phyloP scores from a whole-genome alignment of 257 asterid species.

The Fraxinus excelsior region DNA sequence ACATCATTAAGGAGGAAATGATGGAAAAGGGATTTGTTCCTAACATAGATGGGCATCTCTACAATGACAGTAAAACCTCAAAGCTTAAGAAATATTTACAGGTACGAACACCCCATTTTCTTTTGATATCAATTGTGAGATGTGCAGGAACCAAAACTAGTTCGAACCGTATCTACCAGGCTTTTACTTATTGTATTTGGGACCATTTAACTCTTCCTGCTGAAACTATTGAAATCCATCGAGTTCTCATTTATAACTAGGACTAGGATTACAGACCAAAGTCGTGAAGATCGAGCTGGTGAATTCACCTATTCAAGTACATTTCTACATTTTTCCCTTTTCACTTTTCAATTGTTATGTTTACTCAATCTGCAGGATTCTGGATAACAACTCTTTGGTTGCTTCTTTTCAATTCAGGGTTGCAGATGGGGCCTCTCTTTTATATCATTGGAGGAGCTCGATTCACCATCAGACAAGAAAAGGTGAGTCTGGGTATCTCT shows the following conservation, averaged over 20 bases:
- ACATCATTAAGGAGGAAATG: constrained; percentile 72
- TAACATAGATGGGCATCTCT: constrained; percentile 80
- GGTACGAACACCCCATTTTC: background rate
- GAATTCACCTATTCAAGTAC: constrained; percentile 14
- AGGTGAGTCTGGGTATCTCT: background rate
- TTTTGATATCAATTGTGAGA: background rate
- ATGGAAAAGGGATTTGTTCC: constrained; percentile 87
- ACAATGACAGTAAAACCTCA: constrained; percentile 38
- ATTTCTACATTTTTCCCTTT: background rate
- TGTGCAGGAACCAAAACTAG: background rate
- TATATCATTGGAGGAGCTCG: background rate
- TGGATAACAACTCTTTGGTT: background rate
- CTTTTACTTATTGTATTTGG: background rate
- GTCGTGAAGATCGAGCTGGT: background rate
- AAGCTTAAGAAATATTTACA: background rate
- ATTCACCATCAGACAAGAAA: background rate
- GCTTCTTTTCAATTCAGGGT: background rate
- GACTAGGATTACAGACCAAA: background rate
- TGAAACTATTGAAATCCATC: background rate
- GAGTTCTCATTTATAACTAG: background rate
- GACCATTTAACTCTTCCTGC: background rate
- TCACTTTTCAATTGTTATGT: background rate
- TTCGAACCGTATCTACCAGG: background rate
- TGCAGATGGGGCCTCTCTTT: background rate
- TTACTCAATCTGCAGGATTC: background rate